Percentiles rank a stretch among this genome's conserved stretches.
phyloP scores from a whole-genome alignment of 2,329 filamentous ascomycete genomes.

The Xylariaceae sp. region DNA sequence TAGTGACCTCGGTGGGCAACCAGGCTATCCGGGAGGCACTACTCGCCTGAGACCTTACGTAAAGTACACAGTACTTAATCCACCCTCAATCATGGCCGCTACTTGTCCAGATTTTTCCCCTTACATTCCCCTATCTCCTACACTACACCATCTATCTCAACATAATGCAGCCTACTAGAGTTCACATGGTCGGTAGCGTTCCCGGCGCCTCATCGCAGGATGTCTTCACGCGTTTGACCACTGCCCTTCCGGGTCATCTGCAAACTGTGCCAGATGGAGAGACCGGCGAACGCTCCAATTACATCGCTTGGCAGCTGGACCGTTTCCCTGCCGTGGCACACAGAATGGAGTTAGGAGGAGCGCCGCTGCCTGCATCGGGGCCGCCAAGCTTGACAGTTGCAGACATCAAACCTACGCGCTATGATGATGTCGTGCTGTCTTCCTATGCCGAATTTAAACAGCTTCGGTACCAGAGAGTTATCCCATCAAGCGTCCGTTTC shows the following conservation, averaged over 20 bases:
- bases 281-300: slow-evolving; percentile 23
- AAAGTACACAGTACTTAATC: no score
- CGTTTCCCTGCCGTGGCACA: slow-evolving; percentile 17
- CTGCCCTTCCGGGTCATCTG: slow-evolving; percentile 19
- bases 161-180: slow-evolving; percentile 22
- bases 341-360: slow-evolving; percentile 18
- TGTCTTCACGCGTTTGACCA: slow-evolving; percentile 17
- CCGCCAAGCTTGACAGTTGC: slow-evolving; percentile 18
- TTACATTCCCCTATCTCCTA: slow-evolving; percentile 5
- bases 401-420: slow-evolving; percentile 20
- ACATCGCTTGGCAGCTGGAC: slow-evolving; percentile 22
- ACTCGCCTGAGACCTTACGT: no score
- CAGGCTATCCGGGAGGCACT: no score
- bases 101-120: no score
- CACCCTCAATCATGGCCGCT: no score
- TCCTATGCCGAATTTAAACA: slow-evolving; percentile 23
- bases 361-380: slow-evolving; percentile 16
- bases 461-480: slow-evolving; percentile 18
- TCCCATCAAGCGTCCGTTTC: slow-evolving; percentile 18
- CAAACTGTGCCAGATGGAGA: slow-evolving; percentile 22
- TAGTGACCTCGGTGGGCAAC: no score
- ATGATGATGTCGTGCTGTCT: slow-evolving; percentile 20
- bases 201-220: slow-evolving; percentile 19
- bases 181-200: slow-evolving; percentile 25
- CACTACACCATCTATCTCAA: slow-evolving; percentile 11